These are phyloP conservation scores for Lipomyces spencermartinsiae DNA, from an alignment of 805 yeast species.

Conservation along the genomic window DNA sequence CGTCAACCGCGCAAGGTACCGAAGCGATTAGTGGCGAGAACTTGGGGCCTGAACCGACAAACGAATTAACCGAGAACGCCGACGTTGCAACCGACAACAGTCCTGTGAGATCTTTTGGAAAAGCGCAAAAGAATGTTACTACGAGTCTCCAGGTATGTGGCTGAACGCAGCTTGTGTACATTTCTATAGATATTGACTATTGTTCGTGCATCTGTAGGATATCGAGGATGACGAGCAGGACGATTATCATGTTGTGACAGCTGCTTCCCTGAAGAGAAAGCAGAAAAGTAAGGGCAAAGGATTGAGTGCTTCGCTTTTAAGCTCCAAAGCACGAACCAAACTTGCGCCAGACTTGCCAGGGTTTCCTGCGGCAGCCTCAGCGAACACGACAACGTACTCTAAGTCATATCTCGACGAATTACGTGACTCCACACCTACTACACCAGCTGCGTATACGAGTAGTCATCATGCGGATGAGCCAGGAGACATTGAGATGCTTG, in stretches of 20 bases:
- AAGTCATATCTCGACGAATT: slow-evolving; percentile 30
- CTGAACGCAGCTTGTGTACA: neutral
- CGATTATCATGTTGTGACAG: slow-evolving; percentile 21
- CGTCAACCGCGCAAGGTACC: neutral
- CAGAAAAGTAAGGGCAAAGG: slow-evolving; percentile 17
- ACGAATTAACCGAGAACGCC: neutral
- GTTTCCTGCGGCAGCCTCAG: neutral
- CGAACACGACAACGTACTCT: slow-evolving; percentile 18
- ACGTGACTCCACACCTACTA: slow-evolving; percentile 28
- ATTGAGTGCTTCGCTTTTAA: slow-evolving; percentile 11
- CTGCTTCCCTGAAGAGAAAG: slow-evolving; percentile 25
- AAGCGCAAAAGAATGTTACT: neutral
- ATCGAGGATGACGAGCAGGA: slow-evolving; percentile 21
- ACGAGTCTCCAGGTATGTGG: neutral
- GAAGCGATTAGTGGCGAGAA: neutral
- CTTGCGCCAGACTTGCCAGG: slow-evolving; percentile 28
- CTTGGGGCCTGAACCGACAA: neutral
- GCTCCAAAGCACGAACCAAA: slow-evolving; percentile 22
- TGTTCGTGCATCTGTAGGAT: neutral
- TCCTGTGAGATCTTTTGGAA: neutral
- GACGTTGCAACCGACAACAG: neutral
- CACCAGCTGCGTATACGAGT: slow-evolving; percentile 26
- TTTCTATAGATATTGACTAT: neutral
- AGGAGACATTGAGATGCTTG: slow-evolving; percentile 7
- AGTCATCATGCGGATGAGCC: neutral